Evolutionary conservation across 169 alveolate genomes (phyloP).

Genomic region (Babesia gibsoni): DNA sequence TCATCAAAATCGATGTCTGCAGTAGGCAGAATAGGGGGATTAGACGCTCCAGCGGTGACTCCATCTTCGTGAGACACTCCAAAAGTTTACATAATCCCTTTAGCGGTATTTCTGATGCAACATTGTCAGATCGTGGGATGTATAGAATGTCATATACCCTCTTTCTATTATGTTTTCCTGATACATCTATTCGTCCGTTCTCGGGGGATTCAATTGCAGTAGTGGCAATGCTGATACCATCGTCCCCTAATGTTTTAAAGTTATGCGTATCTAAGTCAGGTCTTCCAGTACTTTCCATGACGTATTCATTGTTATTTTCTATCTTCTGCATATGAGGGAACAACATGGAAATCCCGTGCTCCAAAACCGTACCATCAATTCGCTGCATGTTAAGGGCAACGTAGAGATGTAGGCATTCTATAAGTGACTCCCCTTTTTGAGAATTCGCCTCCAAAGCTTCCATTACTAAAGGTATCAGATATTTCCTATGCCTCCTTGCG

Average conservation of each 20-base stretch:
- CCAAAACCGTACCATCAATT: neutral
- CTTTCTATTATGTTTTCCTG: too few species aligned
- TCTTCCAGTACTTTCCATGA: too few species aligned
- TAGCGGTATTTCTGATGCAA: slow-evolving; percentile 1
- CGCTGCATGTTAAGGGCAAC: slow-evolving; percentile 22
- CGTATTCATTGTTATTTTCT: too few species aligned
- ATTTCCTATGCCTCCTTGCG: slow-evolving; percentile 34
- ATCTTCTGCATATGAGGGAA: slow-evolving; percentile 27
- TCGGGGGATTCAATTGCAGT: neutral
- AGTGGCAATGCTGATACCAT: too few species aligned
- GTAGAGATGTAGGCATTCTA: slow-evolving; percentile 21
- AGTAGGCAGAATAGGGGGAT: slow-evolving; percentile 2
- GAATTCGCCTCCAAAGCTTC: slow-evolving; percentile 3
- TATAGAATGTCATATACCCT: neutral
- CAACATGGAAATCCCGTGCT: slow-evolving; percentile 2
- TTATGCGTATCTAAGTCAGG: too few species aligned
- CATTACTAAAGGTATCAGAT: slow-evolving; percentile 31
- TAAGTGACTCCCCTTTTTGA: neutral
- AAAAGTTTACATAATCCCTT: slow-evolving; percentile 3
- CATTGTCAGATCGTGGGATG: neutral
- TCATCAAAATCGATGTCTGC: slow-evolving; percentile 16
- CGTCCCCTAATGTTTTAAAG: too few species aligned
- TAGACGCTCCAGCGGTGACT: neutral
- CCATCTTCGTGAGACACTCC: slow-evolving; percentile 23
- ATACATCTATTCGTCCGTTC: too few species aligned